Conservation (phyloP, 192 early-diverging fungal species). For the Coemansia sp. region DNA sequence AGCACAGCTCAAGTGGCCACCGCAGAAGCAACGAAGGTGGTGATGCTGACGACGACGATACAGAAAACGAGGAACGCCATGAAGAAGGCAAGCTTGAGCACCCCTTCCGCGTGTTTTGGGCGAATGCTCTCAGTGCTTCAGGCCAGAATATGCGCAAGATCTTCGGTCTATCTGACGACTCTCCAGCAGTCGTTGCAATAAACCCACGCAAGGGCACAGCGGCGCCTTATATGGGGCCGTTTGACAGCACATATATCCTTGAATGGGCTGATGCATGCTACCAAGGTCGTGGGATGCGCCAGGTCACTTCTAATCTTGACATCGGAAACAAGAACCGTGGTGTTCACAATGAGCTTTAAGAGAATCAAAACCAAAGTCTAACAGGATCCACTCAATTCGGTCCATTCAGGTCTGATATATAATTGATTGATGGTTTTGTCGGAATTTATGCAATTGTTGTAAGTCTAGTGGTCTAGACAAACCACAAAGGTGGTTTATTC, state of each 20-base stretch:
- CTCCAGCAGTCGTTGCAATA: constrained; percentile 60
- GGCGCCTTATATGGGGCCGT: constrained; percentile 62
- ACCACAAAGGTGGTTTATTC: too few relatives aligned
- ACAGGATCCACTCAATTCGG: too few relatives aligned
- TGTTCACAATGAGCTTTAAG: constrained; percentile 40
- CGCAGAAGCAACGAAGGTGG: constrained; percentile 33
- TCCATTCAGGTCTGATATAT: too few relatives aligned
- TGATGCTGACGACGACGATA: constrained; percentile 38
- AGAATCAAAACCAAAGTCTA: neutral
- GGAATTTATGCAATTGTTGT: too few relatives aligned
- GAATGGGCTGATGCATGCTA: constrained; percentile 58
- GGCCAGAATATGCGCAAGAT: constrained; percentile 48
- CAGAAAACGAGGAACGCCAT: constrained; percentile 20
- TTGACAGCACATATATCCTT: constrained; percentile 58
- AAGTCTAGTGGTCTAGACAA: too few relatives aligned
- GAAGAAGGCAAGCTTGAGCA: constrained; percentile 14
- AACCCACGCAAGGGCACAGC: constrained; percentile 60
- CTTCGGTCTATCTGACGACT: constrained; percentile 62
- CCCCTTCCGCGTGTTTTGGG: constrained; percentile 63
- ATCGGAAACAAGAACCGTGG: constrained; percentile 16
- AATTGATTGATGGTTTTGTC: too few relatives aligned
- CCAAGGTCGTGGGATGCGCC: constrained; percentile 35
- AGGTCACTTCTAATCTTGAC: constrained; percentile 52
- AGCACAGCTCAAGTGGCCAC: neutral
- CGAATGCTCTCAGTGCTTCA: constrained; percentile 55